A percentile compares a stretch with the other conserved stretches of the same genome.
These are phyloP conservation scores for Plasmodium fragile DNA, from an alignment of 169 alveolate genomes.

Conservation along the genomic window DNA sequence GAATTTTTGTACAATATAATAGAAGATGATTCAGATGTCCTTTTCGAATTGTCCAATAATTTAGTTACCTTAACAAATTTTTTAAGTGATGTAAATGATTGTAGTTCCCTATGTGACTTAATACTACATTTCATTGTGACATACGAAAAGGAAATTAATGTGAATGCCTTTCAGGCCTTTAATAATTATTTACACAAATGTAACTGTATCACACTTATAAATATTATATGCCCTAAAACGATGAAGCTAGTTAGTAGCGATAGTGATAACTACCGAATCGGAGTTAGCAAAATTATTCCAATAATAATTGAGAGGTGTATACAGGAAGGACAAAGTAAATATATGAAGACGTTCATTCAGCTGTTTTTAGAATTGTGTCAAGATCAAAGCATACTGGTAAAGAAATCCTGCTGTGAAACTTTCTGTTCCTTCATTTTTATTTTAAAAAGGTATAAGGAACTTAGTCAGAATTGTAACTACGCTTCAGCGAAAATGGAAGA, in stretches of 20 bases:
- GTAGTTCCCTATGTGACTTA: slow-evolving; percentile 50
- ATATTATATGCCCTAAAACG: slow-evolving; percentile 48
- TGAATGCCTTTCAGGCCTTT: slow-evolving; percentile 65
- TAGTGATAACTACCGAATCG: slow-evolving; percentile 76
- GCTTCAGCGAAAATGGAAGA: neutral
- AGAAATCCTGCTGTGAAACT: slow-evolving; percentile 73
- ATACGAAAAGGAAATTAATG: slow-evolving; percentile 64
- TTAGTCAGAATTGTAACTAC: neutral
- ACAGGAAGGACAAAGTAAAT: slow-evolving; percentile 28
- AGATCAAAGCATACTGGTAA: slow-evolving; percentile 68
- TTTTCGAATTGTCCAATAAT: slow-evolving; percentile 58
- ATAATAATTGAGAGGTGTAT: slow-evolving; percentile 58
- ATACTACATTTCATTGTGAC: slow-evolving; percentile 44
- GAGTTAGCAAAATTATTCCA: slow-evolving; percentile 65
- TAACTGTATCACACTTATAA: slow-evolving; percentile 18
- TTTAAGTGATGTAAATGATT: slow-evolving; percentile 31
- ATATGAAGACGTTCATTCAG: slow-evolving; percentile 10
- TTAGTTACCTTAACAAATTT: slow-evolving; percentile 38
- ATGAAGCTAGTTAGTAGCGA: slow-evolving; percentile 36
- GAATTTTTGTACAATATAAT: slow-evolving; percentile 66
- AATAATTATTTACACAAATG: slow-evolving; percentile 53
- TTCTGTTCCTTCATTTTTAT: slow-evolving; percentile 33
- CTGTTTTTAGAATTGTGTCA: slow-evolving; percentile 69
- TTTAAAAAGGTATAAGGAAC: slow-evolving; percentile 33
- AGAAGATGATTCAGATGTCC: slow-evolving; percentile 73